Base-by-base conservation (phyloP, 495 filamentous ascomycete genomes). In the Glonium stellatum region DNA sequence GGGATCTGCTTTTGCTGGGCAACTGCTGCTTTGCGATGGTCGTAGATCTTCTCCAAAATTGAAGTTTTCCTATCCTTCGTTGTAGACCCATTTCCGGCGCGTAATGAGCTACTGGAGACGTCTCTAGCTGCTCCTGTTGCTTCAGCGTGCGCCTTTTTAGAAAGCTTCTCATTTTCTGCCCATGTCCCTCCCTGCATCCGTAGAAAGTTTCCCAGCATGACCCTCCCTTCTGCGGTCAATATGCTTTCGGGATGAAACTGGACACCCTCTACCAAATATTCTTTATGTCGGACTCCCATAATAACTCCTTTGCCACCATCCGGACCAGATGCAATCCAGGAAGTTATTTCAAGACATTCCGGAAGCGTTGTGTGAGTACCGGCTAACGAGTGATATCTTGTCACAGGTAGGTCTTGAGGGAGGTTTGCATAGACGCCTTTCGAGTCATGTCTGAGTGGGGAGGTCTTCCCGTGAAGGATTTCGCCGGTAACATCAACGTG, bases 201-300 rank as follows among this genome's bases (percentile, higher is more conserved):
- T 27, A 98, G 76, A 72, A 98, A 98, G 68, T 97, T 98, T 66
- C 82, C 85, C 67, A 97, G 80, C 89, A 98, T 97, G 9, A 79
- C 69, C 31, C 89, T 87, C 11, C 93, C 93, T 60, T 93, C 84
- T 57, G 84, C 88, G 0, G 93, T 97, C 31, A 98, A 74, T 55
- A 98, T 98, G 70, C 92, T 97, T 72, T 98, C 93, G 0, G 93
- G 93, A 69, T 98, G 93, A 71, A 97, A 98, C 70, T 98, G 93
- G 18, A 97, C 91, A 34, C 92, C 93, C 69, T 98, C 93, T 4
- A 98, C 79, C 0, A 88, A 78, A 67, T 87, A 84, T 69, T 92
- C 81, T 74, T 95, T 96, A 76, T 99, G 93, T 21, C 93, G 82
- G 11, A 97, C 85, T 19, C 93, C 93, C 93, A 97, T 97, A 62